Percentiles rank a stretch among this genome's conserved stretches.
Conservation (phyloP, 768 basidiomycete species). For the Rubroboletus pulcherrimus region DNA sequence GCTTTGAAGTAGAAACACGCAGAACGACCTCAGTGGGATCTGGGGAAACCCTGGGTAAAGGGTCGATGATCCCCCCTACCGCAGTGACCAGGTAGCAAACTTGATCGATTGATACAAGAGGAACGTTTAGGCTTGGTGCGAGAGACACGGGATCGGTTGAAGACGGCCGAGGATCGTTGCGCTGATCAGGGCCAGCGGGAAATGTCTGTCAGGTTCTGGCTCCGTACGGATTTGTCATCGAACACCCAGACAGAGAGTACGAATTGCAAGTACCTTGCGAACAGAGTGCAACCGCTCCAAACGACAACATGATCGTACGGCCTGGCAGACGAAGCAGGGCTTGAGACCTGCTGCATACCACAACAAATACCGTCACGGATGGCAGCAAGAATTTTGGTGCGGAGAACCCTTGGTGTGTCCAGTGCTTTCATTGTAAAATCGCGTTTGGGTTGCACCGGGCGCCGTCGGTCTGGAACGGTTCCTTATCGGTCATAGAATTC, state of each 20-base stretch:
- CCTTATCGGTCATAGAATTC: background rate
- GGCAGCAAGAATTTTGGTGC: no score
- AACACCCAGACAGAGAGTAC: background rate
- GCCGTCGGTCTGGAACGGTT: background rate
- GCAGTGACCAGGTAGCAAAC: background rate
- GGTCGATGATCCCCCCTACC: background rate
- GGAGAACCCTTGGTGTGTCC: no score
- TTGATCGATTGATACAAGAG: background rate
- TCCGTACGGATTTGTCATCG: background rate
- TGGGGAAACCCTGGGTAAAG: background rate
- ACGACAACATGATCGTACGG: background rate
- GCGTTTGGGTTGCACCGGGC: background rate
- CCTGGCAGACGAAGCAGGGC: background rate
- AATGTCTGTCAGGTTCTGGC: background rate
- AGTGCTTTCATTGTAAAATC: background rate
- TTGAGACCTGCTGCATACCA: background rate
- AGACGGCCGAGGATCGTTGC: background rate
- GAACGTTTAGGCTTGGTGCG: background rate
- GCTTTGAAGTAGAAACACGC: background rate
- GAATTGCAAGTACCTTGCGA: background rate
- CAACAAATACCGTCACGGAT: background rate
- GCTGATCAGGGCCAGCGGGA: background rate
- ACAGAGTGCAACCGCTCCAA: background rate
- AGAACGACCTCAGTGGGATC: background rate
- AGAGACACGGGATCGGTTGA: background rate